Evolutionary conservation across 108 stramenopile species (phyloP).

Genomic region (Stephanodiscus minutulus): DNA sequence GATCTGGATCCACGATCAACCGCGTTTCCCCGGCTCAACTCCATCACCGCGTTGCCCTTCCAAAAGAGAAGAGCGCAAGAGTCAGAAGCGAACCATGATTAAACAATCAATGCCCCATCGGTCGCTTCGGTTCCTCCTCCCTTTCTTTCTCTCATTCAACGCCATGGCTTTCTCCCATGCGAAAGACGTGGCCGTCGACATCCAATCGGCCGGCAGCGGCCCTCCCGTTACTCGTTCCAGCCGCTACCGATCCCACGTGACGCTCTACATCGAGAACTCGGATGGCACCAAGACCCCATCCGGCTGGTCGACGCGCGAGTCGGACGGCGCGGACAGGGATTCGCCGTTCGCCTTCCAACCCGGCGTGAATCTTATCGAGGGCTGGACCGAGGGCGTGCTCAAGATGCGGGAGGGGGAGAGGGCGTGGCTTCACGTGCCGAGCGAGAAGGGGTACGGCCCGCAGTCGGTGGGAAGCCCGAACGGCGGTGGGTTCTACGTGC

Average conservation of each 20-base stretch:
- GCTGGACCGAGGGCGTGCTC: constrained; percentile 71
- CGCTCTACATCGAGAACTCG: constrained; percentile 62
- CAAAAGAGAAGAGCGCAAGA: too few relatives aligned
- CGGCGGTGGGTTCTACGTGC: too few relatives aligned
- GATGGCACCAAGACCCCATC: constrained; percentile 53
- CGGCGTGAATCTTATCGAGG: constrained; percentile 61
- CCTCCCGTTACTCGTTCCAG: constrained; percentile 40
- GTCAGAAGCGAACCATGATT: too few relatives aligned
- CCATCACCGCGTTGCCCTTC: too few relatives aligned
- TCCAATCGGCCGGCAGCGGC: constrained; percentile 33
- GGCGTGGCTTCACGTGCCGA: constrained; percentile 53
- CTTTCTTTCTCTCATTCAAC: constrained; percentile 6
- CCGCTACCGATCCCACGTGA: constrained; percentile 52
- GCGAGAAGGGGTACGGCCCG: constrained; percentile 58
- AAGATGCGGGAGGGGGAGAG: constrained; percentile 72
- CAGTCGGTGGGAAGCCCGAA: constrained; percentile 51
- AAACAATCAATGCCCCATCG: neutral
- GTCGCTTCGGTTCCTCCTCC: constrained; percentile 1
- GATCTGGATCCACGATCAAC: too few relatives aligned
- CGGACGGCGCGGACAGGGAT: constrained; percentile 55
- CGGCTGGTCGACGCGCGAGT: constrained; percentile 66
- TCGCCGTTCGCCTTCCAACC: constrained; percentile 64
- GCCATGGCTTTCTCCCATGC: constrained; percentile 8
- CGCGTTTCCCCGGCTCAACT: too few relatives aligned
- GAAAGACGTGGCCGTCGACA: constrained; percentile 22